Evolutionary conservation across 768 basidiomycete species (phyloP).

Genomic region (Daedaleopsis sinensis): DNA sequence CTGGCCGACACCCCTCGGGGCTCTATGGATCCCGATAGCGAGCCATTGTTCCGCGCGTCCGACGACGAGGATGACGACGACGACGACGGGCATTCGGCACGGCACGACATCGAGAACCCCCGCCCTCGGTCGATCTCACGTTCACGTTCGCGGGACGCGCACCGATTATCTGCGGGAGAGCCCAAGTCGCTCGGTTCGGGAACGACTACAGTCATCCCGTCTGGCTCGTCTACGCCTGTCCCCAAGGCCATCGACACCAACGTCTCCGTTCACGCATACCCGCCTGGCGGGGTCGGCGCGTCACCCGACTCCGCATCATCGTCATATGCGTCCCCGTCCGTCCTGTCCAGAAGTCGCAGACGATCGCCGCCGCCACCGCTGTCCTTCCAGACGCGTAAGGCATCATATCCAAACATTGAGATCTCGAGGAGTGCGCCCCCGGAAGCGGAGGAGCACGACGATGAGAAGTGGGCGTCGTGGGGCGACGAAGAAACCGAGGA

Average conservation of each 20-base stretch:
- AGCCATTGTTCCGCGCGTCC: constrained; percentile 62
- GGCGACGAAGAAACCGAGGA: constrained; percentile 42
- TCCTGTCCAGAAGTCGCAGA: constrained; percentile 22
- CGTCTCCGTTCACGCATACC: constrained; percentile 58
- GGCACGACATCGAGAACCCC: constrained; percentile 52
- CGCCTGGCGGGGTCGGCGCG: constrained; percentile 50
- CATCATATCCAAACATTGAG: constrained; percentile 12
- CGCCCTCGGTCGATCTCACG: constrained; percentile 39
- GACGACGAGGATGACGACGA: constrained; percentile 52
- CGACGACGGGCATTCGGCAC: constrained; percentile 18
- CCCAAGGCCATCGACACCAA: constrained; percentile 28
- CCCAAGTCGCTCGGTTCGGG: constrained; percentile 44
- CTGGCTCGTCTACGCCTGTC: constrained; percentile 28
- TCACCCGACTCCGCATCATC: constrained; percentile 40
- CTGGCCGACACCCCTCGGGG: constrained; percentile 41
- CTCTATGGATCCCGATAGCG: constrained; percentile 47
- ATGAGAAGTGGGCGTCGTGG: constrained; percentile 50
- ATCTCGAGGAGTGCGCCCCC: constrained; percentile 6
- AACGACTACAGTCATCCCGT: constrained; percentile 33
- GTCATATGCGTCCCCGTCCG: constrained; percentile 35
- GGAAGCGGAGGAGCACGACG: constrained; percentile 18
- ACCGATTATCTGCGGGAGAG: constrained; percentile 31
- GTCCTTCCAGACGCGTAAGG: constrained; percentile 22
- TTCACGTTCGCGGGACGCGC: constrained; percentile 25
- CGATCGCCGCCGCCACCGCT: constrained; percentile 29